phyloP scores from a whole-genome alignment of 2,329 filamentous ascomycete genomes.

The Colletotrichum horii region DNA sequence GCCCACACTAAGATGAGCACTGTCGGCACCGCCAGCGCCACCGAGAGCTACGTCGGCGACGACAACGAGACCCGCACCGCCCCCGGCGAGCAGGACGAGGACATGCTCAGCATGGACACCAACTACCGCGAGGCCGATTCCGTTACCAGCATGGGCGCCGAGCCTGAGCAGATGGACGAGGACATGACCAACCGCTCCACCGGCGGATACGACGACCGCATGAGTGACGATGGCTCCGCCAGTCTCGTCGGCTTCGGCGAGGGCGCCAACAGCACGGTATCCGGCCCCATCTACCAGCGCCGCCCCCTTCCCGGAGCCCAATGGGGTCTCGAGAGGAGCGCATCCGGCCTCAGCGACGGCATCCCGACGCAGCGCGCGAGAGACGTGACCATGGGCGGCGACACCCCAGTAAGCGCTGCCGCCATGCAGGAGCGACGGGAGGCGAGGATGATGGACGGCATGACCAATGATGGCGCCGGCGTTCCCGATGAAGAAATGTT shows the following conservation, averaged over 20 bases:
- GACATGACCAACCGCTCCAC: conserved; percentile 54
- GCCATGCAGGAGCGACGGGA: conserved; percentile 60
- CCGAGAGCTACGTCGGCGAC: conserved; percentile 71
- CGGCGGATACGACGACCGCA: conserved; percentile 68
- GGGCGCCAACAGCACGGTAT: conserved; percentile 84
- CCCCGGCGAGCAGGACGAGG: conserved; percentile 64
- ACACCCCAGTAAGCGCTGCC: conserved; percentile 51
- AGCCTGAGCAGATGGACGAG: conserved; percentile 57
- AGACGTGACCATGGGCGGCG: conserved; percentile 33
- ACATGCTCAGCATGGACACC: conserved; percentile 74
- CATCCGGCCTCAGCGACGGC: conserved; percentile 57
- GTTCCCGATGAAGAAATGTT: conserved; percentile 57
- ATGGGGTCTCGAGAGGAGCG: conserved; percentile 55
- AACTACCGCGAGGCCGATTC: conserved; percentile 62
- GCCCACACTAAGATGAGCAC: conserved; percentile 82
- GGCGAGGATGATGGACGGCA: conserved; percentile 70
- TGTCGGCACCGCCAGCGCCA: conserved; percentile 89
- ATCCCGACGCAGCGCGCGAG: conserved; percentile 36
- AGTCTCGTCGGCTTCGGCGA: conserved; percentile 93
- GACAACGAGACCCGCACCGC: conserved; percentile 53
- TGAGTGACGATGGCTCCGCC: conserved; percentile 84
- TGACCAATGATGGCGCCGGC: conserved; percentile 60
- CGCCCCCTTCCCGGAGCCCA: conserved; percentile 45
- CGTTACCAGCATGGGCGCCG: conserved; percentile 59
- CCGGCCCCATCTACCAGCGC: conserved; percentile 74